Base-by-base conservation (phyloP, 495 filamentous ascomycete species). In the Extremus antarcticus region DNA sequence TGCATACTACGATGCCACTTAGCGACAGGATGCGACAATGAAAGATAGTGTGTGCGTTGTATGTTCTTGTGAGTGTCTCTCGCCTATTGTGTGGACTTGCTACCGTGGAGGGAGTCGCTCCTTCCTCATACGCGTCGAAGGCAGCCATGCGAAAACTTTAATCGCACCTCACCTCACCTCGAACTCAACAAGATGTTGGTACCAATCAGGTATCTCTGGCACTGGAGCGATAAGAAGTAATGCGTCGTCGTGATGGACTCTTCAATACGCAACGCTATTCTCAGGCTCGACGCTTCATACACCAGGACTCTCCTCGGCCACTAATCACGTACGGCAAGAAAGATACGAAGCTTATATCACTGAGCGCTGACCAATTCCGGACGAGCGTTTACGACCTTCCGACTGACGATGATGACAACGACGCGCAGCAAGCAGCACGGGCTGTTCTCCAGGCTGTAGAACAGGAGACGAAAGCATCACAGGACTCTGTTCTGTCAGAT, bases 311-410 rank as follows among this genome's bases (percentile, higher is more conserved):
- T 7, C 8, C 17, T 2, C 50, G 17, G 50, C 32, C 41, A 20
- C 16, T 43, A 1, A 52, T 58, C 48, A 62, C 56, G 0, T 62
- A 62, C 25, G 41, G 50, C 3, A 53, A 39, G 22, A 46, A 52
- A 24, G 21, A 43, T 15, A 48, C 15, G 23, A 54, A 25, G 22
- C 59, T 51, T 11, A 47, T 62, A 2, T 52, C 59, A 16, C 19
- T 62, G 35, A 58, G 51, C 22, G 56, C 24, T 1, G 46, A 35
- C 11, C 59, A 62, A 23, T 62, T 62, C 23, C 25, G 47, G 29
- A 35, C 3, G 16, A 39, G 23, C 21, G 47, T 41, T 13, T 53
- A 47, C 53, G 57, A 51, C 22, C 7, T 56, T 0, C 47, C 57
- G 13, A 23, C 39, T 0, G 53, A 52, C 22, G 47, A 55, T 0